Evolutionary conservation across 805 yeast genomes (phyloP), one percentile per base, ranked within the genome.

Genomic region (Candida insectorum): DNA sequence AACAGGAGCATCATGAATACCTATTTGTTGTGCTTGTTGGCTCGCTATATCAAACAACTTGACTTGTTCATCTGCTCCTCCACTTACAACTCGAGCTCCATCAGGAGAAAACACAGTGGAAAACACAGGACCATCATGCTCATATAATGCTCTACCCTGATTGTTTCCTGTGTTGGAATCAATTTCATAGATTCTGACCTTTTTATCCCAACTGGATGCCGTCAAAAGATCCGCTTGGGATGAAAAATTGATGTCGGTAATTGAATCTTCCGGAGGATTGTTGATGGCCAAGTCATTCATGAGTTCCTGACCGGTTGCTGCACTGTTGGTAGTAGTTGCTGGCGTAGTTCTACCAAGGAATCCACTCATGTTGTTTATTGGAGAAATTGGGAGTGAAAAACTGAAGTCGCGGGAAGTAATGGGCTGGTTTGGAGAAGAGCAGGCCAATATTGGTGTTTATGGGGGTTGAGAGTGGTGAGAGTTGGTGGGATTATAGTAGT

Each of bases 161-260:
- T 86, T 79, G 36, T 76, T 75, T 4, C 96, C 96, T 24, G 75
- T 72, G 34, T 72, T 68, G 26, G 80, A 71, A 54, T 69, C 74
- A 12, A 89, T 78, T 58, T 93, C 97, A 69, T 93, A 93, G 35
- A 93, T 81, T 41, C 97, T 74, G 26, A 87, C 96, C 54, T 87
- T 88, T 49, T 83, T 85, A 61, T 93, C 98, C 98, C 98, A 93
- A 12, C 94, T 81, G 12, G 94, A 75, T 3, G 79, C 93, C 3
- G 94, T 77, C 39, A 93, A 57, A 38, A 78, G 69, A 45, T 93
- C 96, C 13, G 83, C 91, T 44, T 73, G 84, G 11, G 97, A 86
- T 9, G 96, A 85, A 61, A 91, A 93, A 13, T 87, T 69, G 36
- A 93, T 56, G 47, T 85, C 94, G 4, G 89, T 73, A 12, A 93